A percentile compares a stretch with the other conserved stretches of the same genome.
phyloP scores from a whole-genome alignment of 2,329 filamentous ascomycete genomes.

The Penicillium hesseltinei region DNA sequence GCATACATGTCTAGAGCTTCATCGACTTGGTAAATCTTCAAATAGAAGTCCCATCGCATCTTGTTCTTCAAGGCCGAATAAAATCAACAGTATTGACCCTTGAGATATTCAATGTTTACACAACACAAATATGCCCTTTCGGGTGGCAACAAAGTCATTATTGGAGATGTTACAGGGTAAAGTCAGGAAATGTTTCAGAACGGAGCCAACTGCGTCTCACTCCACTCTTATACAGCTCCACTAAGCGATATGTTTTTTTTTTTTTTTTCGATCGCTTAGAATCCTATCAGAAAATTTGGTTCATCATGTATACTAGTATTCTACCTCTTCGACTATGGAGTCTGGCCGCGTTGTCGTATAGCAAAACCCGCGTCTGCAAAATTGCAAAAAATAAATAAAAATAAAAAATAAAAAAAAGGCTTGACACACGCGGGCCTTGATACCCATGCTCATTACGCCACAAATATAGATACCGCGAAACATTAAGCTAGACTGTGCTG shows the following conservation, averaged over 20 bases:
- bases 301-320: not conserved
- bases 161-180: not conserved
- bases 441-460: constrained; percentile 8
- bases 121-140: not conserved
- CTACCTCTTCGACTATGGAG: not conserved
- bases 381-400: too few relatives aligned
- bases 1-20: constrained; percentile 1
- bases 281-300: not conserved
- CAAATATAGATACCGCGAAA: constrained; percentile 17
- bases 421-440: not conserved
- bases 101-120: not conserved
- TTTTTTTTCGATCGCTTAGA: constrained; percentile 1
- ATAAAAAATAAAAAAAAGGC: not conserved
- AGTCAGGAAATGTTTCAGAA: constrained; percentile 12
- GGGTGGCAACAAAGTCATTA: constrained; percentile 5
- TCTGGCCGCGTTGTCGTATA: not conserved
- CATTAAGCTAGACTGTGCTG: not conserved
- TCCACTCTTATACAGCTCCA: constrained; percentile 6
- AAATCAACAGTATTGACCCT: not conserved
- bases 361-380: not conserved
- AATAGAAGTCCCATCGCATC: not conserved
- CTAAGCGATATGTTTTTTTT: not conserved
- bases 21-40: not conserved
- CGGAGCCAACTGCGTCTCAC: constrained; percentile 1
- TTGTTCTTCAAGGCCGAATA: not conserved